Base-by-base conservation (phyloP, 495 filamentous ascomycete genomes). In the Hyphodiscus hymeniophilus region DNA sequence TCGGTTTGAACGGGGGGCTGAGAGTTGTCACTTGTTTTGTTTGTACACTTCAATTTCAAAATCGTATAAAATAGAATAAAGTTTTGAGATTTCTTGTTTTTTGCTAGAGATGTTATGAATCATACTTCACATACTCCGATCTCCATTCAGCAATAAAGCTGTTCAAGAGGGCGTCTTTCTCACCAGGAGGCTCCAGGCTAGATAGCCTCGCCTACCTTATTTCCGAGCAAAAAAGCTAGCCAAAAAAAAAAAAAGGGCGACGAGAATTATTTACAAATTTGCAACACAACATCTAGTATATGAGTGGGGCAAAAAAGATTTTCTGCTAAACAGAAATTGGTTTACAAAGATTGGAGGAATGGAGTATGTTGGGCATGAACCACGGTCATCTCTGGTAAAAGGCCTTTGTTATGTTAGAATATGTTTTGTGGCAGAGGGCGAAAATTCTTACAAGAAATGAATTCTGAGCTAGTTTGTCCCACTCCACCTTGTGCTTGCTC, bases 341-440 rank as follows among this genome's bases (percentile, higher is more conserved):
- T 32, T 65, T 65, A 50, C 62, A 65, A 65, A 65, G 62, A 65
- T 63, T 60, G 38, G 47, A 28, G 32, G 50, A 62, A 60, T 54
- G 57, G 62, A 58, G 59, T 56, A 57, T 56, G 48, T 33, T 63
- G 59, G 54, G 57, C 56, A 58, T 55, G 54, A 56, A 45, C 59
- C 61, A 63, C 60, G 62, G 62, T 54, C 61, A 62, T 60, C 56
- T 65, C 62, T 65, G 62, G 62, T 65, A 65, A 65, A 65, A 65
- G 62, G 62, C 46, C 46, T 48, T 7, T 48, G 26, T 41, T 42
- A 42, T n/a, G 35, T 48, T 32, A 15, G 15, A 17, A 16, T 16
- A 18, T 30, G 11, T 41, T 20, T 41, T 48, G 4, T 3, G 30
- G 17, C 10, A 32, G 13, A 5, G 20, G 45, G 17, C 11, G 17